Percentiles rank a stretch among this genome's conserved stretches.
phyloP scores from a whole-genome alignment of 1,139 yeast genomes.

The Debaryomyces fabryi region DNA sequence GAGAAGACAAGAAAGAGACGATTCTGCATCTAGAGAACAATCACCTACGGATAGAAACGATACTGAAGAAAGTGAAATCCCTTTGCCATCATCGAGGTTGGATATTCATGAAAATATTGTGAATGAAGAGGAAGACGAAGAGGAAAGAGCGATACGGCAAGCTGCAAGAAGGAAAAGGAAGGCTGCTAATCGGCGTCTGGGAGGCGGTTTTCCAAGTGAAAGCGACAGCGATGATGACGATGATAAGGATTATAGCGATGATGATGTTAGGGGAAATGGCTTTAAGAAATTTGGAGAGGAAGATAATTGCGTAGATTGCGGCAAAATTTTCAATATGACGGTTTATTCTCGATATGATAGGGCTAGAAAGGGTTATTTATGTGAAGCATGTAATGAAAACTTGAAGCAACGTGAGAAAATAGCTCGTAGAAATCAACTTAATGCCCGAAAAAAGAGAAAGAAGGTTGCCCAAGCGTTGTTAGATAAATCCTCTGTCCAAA shows the following conservation, averaged over 20 bases:
- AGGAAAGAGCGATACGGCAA: constrained; percentile 35
- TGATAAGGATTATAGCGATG: constrained; percentile 32
- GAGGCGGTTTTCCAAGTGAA: constrained; percentile 19
- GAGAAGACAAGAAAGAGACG: constrained; percentile 25
- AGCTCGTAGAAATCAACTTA: constrained; percentile 53
- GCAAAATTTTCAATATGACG: constrained; percentile 54
- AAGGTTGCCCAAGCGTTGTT: constrained; percentile 81
- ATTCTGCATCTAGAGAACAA: constrained; percentile 13
- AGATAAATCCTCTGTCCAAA: constrained; percentile 62
- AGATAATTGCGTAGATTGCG: constrained; percentile 63
- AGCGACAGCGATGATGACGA: constrained; percentile 31
- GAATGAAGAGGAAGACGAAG: constrained; percentile 27
- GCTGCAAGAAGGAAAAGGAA: constrained; percentile 45
- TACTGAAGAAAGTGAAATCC: constrained; percentile 31
- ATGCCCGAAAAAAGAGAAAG: constrained; percentile 73
- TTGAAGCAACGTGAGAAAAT: constrained; percentile 47
- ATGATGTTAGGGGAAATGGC: constrained; percentile 24
- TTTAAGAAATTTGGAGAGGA: constrained; percentile 47
- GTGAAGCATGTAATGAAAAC: constrained; percentile 62
- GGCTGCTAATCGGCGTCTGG: constrained; percentile 32
- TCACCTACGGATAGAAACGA: constrained; percentile 16
- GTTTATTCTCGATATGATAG: constrained; percentile 62
- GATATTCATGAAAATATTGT: background rate
- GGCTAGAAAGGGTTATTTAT: constrained; percentile 60
- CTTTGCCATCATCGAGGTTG: constrained; percentile 11